A percentile compares a stretch with the other conserved stretches of the same genome.
Conservation (phyloP, 1,284 basidiomycete genomes). For the Irpex rosettiformis region DNA sequence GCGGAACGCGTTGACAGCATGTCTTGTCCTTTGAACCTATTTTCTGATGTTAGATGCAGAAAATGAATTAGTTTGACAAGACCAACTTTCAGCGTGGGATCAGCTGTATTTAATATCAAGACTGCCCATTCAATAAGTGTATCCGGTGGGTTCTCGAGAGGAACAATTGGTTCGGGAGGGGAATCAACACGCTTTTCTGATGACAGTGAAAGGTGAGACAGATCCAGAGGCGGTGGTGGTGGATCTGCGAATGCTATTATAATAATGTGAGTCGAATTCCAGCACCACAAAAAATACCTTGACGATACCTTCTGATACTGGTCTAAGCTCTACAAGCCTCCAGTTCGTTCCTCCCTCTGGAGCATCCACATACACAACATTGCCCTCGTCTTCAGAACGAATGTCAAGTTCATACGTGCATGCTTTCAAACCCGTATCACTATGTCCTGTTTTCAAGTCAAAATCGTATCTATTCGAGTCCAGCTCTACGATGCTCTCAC, state of each 20-base stretch:
- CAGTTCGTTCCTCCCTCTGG: conserved; percentile 57
- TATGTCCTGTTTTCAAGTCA: conserved; percentile 65
- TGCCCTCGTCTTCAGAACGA: conserved; percentile 35
- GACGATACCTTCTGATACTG: conserved; percentile 74
- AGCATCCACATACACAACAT: conserved; percentile 63
- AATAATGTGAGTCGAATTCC: background rate
- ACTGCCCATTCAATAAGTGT: conserved; percentile 77
- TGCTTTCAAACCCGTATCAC: conserved; percentile 73
- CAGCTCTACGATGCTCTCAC: conserved; percentile 9
- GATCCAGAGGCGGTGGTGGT: conserved; percentile 38
- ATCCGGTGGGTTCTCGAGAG: conserved; percentile 43
- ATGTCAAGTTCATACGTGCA: conserved; percentile 76
- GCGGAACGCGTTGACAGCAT: conserved; percentile 67
- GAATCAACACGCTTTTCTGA: conserved; percentile 17
- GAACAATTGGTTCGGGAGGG: conserved; percentile 43
- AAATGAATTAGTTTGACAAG: too few species aligned
- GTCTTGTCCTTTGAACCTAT: conserved; percentile 64
- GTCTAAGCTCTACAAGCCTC: conserved; percentile 72
- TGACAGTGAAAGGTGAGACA: conserved; percentile 23
- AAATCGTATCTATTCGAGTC: conserved; percentile 62
- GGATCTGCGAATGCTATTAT: conserved; percentile 68
- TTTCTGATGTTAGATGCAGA: background rate
- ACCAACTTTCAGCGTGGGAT: conserved; percentile 66
- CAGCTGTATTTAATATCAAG: conserved; percentile 67
- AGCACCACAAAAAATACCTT: conserved; percentile 10